Evolutionary conservation across 2,329 filamentous ascomycete species (phyloP), one percentile per base, ranked within the genome.

Genomic region (Fusarium domesticum): DNA sequence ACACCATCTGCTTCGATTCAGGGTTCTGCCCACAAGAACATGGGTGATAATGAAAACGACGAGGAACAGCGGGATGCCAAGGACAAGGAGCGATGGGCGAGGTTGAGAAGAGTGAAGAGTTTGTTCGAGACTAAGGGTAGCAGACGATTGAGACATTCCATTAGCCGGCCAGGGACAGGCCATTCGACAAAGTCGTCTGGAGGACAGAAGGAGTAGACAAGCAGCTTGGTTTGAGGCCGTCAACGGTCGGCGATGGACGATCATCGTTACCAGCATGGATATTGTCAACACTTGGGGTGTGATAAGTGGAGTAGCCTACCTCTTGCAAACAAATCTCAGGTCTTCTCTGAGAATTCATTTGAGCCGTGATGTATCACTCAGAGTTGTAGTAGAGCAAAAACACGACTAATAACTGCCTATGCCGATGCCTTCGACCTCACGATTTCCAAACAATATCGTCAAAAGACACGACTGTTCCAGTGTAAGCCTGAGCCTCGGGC

Each of bases 31-130:
- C 42, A 31, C 6, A 35, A 39, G 12, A 51, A 50, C 4, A 32
- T 23, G 20, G 53, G 52, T 5, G 37, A 56, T 8, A 43, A 32
- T 5, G 61, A 63, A 18, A 58, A 74, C 8, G 70, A 77, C 16
- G 71, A 75, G 35, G 70, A 68, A 31, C 64, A 64, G 1, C 69
- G 74, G 18, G 72, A 75, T 36, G 74, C 69, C 35, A 85, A 85
- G 61, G 85, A 89, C 48, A 85, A 85, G 63, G 83, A 86, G 65
- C 75, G 85, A 51, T 88, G 84, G 84, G 78, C 83, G n/a, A 76
- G 83, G 54, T 67, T 89, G 51, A 77, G 83, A 57, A 77, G 80
- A 45, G 83, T 89, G 45, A 86, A 86, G 72, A 87, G 83, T 59
- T 66, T 87, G 36, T 82, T 89, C 58, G 82, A 85, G 50, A 74